phyloP scores from a whole-genome alignment of 1,284 basidiomycete species.

The Ceratobasidium sp. region DNA sequence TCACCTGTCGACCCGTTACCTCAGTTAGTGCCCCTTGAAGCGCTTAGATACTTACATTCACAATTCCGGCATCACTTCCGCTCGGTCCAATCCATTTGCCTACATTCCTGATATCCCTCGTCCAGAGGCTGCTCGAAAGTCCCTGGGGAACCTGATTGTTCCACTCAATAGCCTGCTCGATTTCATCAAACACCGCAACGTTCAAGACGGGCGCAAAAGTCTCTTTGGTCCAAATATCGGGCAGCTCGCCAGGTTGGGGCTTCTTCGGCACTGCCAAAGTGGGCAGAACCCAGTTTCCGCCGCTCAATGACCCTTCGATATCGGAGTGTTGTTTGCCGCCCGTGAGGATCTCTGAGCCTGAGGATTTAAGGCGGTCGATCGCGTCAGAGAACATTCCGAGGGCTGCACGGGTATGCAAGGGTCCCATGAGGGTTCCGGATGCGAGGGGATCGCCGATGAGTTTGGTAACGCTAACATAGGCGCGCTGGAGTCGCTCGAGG shows the following conservation, averaged over 20 bases:
- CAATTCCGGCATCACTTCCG: constrained; percentile 86
- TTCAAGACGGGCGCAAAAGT: constrained; percentile 88
- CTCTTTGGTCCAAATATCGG: constrained; percentile 77
- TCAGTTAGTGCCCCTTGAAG: neutral
- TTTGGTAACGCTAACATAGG: constrained; percentile 66
- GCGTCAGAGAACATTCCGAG: constrained; percentile 71
- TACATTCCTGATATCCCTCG: constrained; percentile 77
- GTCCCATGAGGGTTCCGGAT: constrained; percentile 78
- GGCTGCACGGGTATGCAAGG: constrained; percentile 76
- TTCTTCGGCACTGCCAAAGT: constrained; percentile 77
- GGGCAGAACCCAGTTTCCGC: constrained; percentile 88
- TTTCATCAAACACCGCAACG: constrained; percentile 85
- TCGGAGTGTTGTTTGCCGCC: constrained; percentile 66
- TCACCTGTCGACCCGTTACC: constrained; percentile 65
- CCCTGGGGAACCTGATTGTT: constrained; percentile 94
- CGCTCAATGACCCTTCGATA: constrained; percentile 49
- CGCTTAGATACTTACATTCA: constrained; percentile 63
- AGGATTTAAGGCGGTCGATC: constrained; percentile 65
- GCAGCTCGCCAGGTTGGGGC: constrained; percentile 56
- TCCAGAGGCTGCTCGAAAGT: constrained; percentile 90
- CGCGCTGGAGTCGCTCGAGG: constrained; percentile 71
- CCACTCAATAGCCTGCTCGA: constrained; percentile 89
- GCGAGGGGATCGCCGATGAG: constrained; percentile 82
- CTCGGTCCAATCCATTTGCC: constrained; percentile 91
- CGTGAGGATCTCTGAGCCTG: constrained; percentile 76